phyloP scores from a whole-genome alignment of 495 filamentous ascomycete species.

The Penicillium nucicola region DNA sequence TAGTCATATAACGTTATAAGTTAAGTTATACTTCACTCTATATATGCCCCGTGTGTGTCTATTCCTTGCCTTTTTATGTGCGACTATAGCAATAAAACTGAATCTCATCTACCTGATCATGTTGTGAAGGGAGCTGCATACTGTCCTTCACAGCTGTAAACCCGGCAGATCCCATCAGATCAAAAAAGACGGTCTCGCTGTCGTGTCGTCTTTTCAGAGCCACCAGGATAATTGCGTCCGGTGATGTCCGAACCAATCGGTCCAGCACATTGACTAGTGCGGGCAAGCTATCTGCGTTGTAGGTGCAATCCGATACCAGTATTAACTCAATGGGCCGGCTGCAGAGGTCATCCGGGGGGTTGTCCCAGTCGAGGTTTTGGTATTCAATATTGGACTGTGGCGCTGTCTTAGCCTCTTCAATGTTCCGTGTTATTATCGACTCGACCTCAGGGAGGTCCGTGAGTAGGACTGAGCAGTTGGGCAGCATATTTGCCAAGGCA shows the following conservation, averaged over 20 bases:
- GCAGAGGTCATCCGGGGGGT: slow-evolving; percentile 39
- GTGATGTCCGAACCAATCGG: slow-evolving; percentile 48
- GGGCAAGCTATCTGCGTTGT: slow-evolving; percentile 80
- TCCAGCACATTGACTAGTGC: slow-evolving; percentile 69
- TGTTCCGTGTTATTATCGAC: slow-evolving; percentile 57
- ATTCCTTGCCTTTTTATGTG: background rate
- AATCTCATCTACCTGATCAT: slow-evolving; percentile 55
- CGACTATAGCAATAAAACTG: slow-evolving; percentile 54
- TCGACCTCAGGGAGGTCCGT: slow-evolving; percentile 82
- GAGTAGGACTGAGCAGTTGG: slow-evolving; percentile 57
- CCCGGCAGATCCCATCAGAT: slow-evolving; percentile 60
- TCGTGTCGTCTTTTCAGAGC: slow-evolving; percentile 84
- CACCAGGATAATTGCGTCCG: slow-evolving; percentile 60
- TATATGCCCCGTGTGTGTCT: too few species aligned
- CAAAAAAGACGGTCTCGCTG: slow-evolving; percentile 76
- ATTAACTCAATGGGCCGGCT: slow-evolving; percentile 63
- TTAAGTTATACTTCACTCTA: too few species aligned
- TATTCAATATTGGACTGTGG: slow-evolving; percentile 46
- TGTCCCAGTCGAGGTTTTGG: slow-evolving; percentile 73
- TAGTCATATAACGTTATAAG: too few species aligned
- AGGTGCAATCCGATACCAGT: slow-evolving; percentile 89
- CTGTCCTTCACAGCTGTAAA: slow-evolving; percentile 47
- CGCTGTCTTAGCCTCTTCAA: slow-evolving; percentile 40
- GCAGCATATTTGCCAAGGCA: slow-evolving; percentile 58
- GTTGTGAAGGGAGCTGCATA: slow-evolving; percentile 57